Conservation (phyloP, 257 asterid species). For the Phtheirospermum japonicum region DNA sequence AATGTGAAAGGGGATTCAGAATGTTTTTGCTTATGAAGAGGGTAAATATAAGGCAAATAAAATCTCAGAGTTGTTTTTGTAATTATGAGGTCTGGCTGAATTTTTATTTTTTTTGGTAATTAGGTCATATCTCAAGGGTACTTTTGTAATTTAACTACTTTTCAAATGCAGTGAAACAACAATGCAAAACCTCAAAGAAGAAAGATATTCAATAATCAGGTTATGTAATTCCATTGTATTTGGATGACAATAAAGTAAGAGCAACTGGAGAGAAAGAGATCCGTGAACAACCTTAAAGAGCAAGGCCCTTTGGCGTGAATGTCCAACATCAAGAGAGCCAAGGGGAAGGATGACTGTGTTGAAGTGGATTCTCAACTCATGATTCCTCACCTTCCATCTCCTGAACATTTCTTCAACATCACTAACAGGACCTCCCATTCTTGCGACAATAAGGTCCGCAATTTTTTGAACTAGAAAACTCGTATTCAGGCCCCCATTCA, state of each 20-base stretch:
- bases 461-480: conserved; percentile 68
- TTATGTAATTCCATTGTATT: not conserved
- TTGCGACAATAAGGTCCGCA: conserved; percentile 79
- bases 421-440: conserved; percentile 96
- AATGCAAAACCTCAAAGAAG: conserved; percentile 10
- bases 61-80: no score
- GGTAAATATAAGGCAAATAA: no score
- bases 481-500: conserved; percentile 41
- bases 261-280: conserved; percentile 19
- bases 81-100: no score
- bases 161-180: conserved; percentile 2
- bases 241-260: conserved; percentile 13
- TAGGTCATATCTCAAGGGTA: no score
- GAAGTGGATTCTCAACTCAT: conserved; percentile 51
- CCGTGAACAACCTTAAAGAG: conserved; percentile 80
- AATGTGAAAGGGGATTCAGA: no score
- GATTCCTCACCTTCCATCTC: conserved; percentile 81
- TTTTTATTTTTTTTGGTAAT: no score
- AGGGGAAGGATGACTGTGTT: conserved; percentile 76
- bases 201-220: not conserved
- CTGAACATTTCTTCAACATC: conserved; percentile 85
- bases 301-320: conserved; percentile 98
- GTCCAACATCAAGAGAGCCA: conserved; percentile 92
- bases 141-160: no score
- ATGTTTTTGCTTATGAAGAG: no score